These are phyloP conservation scores for Chlorella sp. DNA, from an alignment of 139 green algal species.

Conservation along the genomic window DNA sequence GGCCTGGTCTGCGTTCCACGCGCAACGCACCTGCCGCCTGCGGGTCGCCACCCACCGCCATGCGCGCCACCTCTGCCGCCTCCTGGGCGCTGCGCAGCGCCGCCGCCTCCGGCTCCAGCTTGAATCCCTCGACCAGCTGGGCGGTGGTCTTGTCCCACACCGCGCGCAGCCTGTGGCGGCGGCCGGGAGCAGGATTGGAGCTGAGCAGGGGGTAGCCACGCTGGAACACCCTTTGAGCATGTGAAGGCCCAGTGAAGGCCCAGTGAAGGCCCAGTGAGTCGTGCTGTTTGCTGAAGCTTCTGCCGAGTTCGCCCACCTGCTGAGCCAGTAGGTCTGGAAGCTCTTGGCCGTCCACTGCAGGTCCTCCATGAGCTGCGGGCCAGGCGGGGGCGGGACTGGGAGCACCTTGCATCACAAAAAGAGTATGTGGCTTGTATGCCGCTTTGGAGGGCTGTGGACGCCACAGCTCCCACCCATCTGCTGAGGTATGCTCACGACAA, in stretches of 20 bases:
- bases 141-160: neutral
- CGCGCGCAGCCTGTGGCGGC: conserved; percentile 16
- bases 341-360: neutral
- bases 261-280: no score
- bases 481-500: no score
- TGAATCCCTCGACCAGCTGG: neutral
- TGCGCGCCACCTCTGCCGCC: neutral
- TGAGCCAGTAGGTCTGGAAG: neutral
- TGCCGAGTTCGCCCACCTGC: neutral
- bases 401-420: neutral
- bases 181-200: neutral
- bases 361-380: conserved; percentile 5
- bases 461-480: no score
- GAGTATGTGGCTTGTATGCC: no score
- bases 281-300: no score
- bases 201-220: neutral
- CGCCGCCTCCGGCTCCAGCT: neutral
- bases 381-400: neutral
- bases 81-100: neutral
- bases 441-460: no score
- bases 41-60: neutral
- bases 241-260: no score
- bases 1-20: no score
- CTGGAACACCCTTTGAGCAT: no score
- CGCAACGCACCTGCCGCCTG: neutral